Evolutionary conservation across 1,139 yeast genomes (phyloP).

Genomic region (Taphrina betulina): DNA sequence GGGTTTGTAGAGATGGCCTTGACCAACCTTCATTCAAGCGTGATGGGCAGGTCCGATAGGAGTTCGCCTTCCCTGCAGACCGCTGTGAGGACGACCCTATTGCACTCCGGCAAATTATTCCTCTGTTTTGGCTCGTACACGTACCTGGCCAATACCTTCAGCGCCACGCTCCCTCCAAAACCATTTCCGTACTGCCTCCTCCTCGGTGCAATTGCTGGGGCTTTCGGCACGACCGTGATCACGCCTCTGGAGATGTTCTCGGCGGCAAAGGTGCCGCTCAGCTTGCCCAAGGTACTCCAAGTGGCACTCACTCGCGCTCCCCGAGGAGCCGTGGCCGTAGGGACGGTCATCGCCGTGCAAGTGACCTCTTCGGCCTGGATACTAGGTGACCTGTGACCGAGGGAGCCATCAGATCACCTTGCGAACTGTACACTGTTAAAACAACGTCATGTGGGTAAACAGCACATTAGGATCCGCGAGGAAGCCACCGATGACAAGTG

Average conservation of each 20-base stretch:
- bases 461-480: too few relatives aligned
- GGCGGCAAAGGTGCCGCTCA: background rate
- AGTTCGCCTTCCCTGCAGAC: background rate
- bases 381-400: background rate
- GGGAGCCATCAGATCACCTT: too few relatives aligned
- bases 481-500: too few relatives aligned
- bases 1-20: slow-evolving; percentile 9
- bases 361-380: slow-evolving; percentile 17
- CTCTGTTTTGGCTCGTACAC: slow-evolving; percentile 19
- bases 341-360: slow-evolving; percentile 20
- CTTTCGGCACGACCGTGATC: slow-evolving; percentile 13
- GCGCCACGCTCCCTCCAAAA: slow-evolving; percentile 8
- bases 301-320: slow-evolving; percentile 10
- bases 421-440: too few relatives aligned
- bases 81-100: background rate
- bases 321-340: slow-evolving; percentile 15
- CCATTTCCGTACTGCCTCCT: slow-evolving; percentile 10
- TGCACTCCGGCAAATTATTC: slow-evolving; percentile 14
- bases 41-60: background rate
- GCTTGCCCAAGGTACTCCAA: background rate
- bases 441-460: too few relatives aligned
- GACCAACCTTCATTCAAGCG: background rate
- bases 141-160: slow-evolving; percentile 16
- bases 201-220: slow-evolving; percentile 12
- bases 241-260: slow-evolving; percentile 9